Conservation (phyloP, 768 basidiomycete species). For the Clitopilus passeckerianus region DNA sequence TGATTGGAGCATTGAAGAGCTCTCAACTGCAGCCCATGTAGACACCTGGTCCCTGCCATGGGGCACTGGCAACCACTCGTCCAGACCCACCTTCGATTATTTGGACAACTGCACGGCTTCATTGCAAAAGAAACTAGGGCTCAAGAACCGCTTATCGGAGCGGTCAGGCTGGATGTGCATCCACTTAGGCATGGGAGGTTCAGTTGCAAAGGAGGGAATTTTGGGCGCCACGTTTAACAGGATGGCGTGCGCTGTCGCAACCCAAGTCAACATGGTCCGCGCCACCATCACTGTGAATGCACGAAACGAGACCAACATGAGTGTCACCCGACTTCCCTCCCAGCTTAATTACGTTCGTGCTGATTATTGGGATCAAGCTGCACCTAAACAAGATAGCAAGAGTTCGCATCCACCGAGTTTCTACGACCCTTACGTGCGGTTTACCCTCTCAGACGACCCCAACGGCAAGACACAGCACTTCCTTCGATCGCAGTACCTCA, state of each 20-base stretch:
- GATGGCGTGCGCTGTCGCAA: neutral
- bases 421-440: conserved; percentile 9
- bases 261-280: neutral
- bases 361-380: conserved; percentile 5
- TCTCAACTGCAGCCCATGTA: neutral
- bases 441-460: conserved; percentile 5
- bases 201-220: neutral
- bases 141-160: neutral
- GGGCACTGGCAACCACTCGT: too few species aligned
- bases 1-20: too few species aligned
- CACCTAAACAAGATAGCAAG: neutral
- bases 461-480: conserved; percentile 5
- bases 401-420: too few species aligned
- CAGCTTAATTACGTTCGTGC: neutral
- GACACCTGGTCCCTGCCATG: neutral
- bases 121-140: neutral
- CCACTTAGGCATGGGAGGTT: neutral
- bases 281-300: neutral
- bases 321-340: neutral
- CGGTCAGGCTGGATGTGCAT: neutral
- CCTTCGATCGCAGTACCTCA: neutral
- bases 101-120: neutral
- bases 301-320: neutral
- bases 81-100: neutral
- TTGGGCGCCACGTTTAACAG: neutral